Base-by-base conservation (phyloP, 495 filamentous ascomycete species). In the Neurospora terricola region DNA sequence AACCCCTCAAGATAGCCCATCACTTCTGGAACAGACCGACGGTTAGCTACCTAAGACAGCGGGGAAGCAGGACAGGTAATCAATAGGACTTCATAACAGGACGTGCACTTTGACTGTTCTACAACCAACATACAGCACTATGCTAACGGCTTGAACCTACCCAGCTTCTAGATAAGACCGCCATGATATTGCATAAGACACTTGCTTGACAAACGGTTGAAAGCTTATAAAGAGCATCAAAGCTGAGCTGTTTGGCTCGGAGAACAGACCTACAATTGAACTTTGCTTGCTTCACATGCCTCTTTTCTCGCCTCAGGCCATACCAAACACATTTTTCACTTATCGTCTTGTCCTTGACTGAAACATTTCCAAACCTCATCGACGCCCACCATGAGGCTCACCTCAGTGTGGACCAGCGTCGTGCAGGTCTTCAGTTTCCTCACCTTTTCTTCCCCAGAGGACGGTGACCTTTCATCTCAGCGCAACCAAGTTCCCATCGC, bases 361-460 rank as follows among this genome's bases (percentile, higher is more conserved):
- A 23, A 27, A 27, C 23, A 14, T 1, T 5, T 11, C 21, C 16
- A 37, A 36, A 62, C 70, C 18, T 40, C 23, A 70, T 38, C 34
- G 5, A 27, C 42, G 48, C 48, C 48, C 70, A 72, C 43, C 42
- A 75, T 75, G 73, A 75, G 72, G 73, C 37, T 72, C 40, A 21
- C 48, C 21, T 69, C 73, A 18, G 73, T 75, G 27, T 75, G 73
- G 73, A 75, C 70, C 38, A 27, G 59, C 8, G 72, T 75, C 34
- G 73, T 75, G 18, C 71, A 75, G 5, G 62, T 75, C 39, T 75
- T 75, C 30, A 69, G 72, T 27, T 66, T 72, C 71, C 39, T 72
- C 39, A 72, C 73, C 18, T 75, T 75, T 18, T 72, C 73, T 12
- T 70, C 70, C 62, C 21, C 42, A n/a, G 73, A 38, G 18, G 66